Conservation (phyloP, 164 flowering plant genomes). For the Aristolochia contorta region DNA sequence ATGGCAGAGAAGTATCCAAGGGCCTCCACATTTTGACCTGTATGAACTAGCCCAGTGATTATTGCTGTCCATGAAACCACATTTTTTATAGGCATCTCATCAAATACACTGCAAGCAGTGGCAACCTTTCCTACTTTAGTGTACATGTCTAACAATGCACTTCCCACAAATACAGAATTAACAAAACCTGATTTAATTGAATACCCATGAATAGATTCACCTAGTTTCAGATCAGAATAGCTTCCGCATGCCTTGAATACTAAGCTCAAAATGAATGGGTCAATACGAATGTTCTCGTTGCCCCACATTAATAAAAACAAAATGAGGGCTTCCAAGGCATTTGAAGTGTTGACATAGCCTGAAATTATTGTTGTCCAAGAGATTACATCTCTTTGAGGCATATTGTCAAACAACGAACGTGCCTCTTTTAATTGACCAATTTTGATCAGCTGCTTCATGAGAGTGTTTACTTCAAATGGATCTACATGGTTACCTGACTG, state of each 20-base stretch:
- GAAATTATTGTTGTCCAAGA: conserved; percentile 71
- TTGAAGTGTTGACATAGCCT: conserved; percentile 42
- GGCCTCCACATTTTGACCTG: conserved; percentile 36
- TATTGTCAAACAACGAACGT: conserved; percentile 54
- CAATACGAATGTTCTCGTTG: conserved; percentile 28
- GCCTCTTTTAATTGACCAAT: conserved; percentile 40
- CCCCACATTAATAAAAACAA: conserved; percentile 53
- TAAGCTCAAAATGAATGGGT: conserved; percentile 53
- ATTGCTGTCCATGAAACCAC: conserved; percentile 85
- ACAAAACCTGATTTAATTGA: conserved; percentile 52
- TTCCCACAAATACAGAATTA: conserved; percentile 75
- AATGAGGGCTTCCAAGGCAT: conserved; percentile 36
- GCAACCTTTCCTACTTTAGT: conserved; percentile 31
- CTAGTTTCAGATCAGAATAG: conserved; percentile 22
- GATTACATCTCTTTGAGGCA: conserved; percentile 62
- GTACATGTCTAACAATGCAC: conserved; percentile 75
- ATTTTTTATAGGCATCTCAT: conserved; percentile 65
- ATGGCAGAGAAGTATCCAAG: conserved; percentile 46
- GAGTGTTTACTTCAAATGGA: conserved; percentile 29
- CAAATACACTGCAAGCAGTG: conserved; percentile 46
- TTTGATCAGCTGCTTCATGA: conserved; percentile 31
- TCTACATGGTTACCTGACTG: conserved; percentile 11
- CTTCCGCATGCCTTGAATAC: conserved; percentile 70
- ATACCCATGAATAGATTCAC: conserved; percentile 53
- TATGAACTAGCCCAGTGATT: conserved; percentile 67